Evolutionary conservation across 495 filamentous ascomycete genomes (phyloP).

Genomic region (Cercophora scortea): DNA sequence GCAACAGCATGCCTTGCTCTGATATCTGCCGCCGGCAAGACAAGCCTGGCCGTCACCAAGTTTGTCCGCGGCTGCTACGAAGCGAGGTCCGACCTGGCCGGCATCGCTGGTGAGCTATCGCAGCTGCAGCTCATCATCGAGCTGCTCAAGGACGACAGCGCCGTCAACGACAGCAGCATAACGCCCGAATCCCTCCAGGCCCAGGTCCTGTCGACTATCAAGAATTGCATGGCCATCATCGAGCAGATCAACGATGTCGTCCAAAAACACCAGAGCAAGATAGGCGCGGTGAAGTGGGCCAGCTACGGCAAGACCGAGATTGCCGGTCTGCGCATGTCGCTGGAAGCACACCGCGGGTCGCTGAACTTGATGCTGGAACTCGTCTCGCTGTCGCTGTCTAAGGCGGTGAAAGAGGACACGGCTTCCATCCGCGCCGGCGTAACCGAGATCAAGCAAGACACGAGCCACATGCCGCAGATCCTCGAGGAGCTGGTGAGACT

Average conservation of each 20-base stretch:
- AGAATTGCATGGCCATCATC: constrained; percentile 15
- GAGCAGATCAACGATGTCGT: constrained; percentile 14
- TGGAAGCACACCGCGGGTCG: constrained; percentile 19
- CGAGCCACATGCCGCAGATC: constrained; percentile 8
- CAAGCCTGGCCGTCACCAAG: constrained; percentile 3
- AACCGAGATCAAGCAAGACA: constrained; percentile 12
- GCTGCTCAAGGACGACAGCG: constrained; percentile 10
- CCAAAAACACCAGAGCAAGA: constrained; percentile 5
- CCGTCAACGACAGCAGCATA: not conserved
- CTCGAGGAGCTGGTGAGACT: constrained; percentile 14
- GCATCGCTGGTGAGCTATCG: constrained; percentile 7
- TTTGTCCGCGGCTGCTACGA: constrained; percentile 11
- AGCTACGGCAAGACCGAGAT: constrained; percentile 12
- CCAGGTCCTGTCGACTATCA: constrained; percentile 17
- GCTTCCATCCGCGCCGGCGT: not conserved
- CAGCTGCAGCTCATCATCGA: constrained; percentile 10
- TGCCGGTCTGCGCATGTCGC: constrained; percentile 12
- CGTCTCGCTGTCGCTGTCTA: constrained; percentile 11
- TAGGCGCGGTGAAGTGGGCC: constrained; percentile 10
- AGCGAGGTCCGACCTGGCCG: constrained; percentile 7
- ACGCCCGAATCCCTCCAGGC: constrained; percentile 10
- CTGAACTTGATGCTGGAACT: constrained; percentile 20
- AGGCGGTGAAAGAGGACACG: not conserved
- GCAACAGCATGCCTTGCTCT: constrained; percentile 9
- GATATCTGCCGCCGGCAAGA: constrained; percentile 1